These are phyloP conservation scores for Fusarium brachygibbosum DNA, from an alignment of 2,329 filamentous ascomycete species.

Conservation along the genomic window DNA sequence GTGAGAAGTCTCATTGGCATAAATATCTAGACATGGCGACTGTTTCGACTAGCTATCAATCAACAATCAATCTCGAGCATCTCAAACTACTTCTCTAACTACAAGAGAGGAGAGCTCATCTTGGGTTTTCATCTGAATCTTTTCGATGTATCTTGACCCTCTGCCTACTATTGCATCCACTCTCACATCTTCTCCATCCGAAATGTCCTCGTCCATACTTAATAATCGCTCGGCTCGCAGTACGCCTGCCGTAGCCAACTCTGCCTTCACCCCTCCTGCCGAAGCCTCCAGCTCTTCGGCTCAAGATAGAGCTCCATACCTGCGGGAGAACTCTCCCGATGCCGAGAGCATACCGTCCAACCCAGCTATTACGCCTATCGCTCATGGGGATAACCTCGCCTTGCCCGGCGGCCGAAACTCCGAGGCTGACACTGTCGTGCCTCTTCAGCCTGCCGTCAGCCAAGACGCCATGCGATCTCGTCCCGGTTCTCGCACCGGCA, in stretches of 20 bases:
- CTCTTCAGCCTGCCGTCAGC: constrained; percentile 39
- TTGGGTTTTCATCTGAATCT: constrained; percentile 8
- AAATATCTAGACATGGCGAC: constrained; percentile 42
- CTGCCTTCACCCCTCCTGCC: constrained; percentile 40
- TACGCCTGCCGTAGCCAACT: constrained; percentile 40
- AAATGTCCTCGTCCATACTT: constrained; percentile 42
- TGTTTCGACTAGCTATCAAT: constrained; percentile 12
- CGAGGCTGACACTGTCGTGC: constrained; percentile 41
- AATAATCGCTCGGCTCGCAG: constrained; percentile 45
- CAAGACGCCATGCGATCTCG: constrained; percentile 39
- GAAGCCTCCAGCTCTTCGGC: constrained; percentile 29
- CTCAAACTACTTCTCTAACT: constrained; percentile 10
- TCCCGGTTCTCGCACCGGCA: constrained; percentile 37
- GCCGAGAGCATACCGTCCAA: constrained; percentile 19
- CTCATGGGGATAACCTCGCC: constrained; percentile 17
- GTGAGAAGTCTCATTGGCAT: constrained; percentile 14
- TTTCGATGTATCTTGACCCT: constrained; percentile 34
- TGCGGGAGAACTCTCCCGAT: constrained; percentile 24
- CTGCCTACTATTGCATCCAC: constrained; percentile 36
- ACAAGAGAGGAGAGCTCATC: constrained; percentile 15
- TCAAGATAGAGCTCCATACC: constrained; percentile 32
- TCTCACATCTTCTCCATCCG: constrained; percentile 28
- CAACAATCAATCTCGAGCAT: constrained; percentile 8
- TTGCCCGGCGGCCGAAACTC: constrained; percentile 21
- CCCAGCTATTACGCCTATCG: constrained; percentile 24